Base-by-base conservation (phyloP, 306 rosid genomes). In the Phaseolus lunatus region DNA sequence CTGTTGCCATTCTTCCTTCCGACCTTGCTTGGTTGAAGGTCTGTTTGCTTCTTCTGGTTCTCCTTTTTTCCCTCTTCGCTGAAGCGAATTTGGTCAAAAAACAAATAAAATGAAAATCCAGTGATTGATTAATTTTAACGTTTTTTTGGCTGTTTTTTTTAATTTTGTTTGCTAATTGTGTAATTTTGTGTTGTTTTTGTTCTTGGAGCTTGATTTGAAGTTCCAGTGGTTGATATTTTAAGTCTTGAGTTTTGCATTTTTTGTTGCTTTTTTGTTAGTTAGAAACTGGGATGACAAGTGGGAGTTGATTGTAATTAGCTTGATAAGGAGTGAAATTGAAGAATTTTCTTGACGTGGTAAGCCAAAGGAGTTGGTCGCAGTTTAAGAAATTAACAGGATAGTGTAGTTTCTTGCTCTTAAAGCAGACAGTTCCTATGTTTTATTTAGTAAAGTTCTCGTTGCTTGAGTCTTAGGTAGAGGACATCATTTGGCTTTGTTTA, bases 1-100 rank as follows among this genome's bases (percentile, higher is more conserved):
- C 31, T 3, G 5, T 20, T 41, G n/a, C 65, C 12, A 31, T 24
- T 76, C 3, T 41, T 62, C 57, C 67, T 44, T 37, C 48, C 4
- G 41, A 66, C 72, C 44, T 37, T 33, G 15, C 63, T 37, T 72
- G 3, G 27, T 70, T 84, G 78, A 86, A 88, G 97, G 91, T 90
- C 78, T 45, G 83, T 50, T 56, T 70, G 2, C 37, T 79, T 50
- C 10, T 69, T 27, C 23, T 15, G 15, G 39, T 52, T 78, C 56
- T 62, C 37, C 56, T 57, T 80, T 78, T 79, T 53, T 2, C 12
- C 14, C 3, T 65, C 47, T 35, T 29, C 14, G 37, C 23, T 79
- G 9, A 61, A 12, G 35, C 26, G 14, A 70, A 15, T 73, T 69
- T 18, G 33, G 11, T 27, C 10, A 43, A 68, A 20, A 29, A 2